Evolutionary conservation across 2,329 filamentous ascomycete genomes (phyloP).

Genomic region (Nigrograna mackinnonii): DNA sequence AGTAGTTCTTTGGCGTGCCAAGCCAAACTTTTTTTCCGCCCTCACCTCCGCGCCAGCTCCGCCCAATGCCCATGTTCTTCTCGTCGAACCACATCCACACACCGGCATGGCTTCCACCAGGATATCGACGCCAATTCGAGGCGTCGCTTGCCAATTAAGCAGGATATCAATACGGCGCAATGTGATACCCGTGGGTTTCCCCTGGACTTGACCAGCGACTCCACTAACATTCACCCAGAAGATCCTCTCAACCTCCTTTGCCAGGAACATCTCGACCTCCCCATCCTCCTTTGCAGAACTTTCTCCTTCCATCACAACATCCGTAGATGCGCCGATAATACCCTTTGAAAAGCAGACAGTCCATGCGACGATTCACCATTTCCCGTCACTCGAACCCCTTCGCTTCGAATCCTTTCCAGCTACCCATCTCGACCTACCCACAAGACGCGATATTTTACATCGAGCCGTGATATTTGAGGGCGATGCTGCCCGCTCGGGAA

Average conservation of each 20-base stretch:
- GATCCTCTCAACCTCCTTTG: conserved; percentile 23
- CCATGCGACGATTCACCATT: conserved; percentile 83
- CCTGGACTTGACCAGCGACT: conserved; percentile 35
- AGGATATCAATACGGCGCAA: conserved; percentile 29
- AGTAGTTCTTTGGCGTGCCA: conserved; percentile 1
- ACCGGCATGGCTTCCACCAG: conserved; percentile 45
- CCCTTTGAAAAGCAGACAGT: conserved; percentile 56
- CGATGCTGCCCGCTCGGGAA: conserved; percentile 78
- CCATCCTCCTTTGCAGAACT: conserved; percentile 61
- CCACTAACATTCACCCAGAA: conserved; percentile 26
- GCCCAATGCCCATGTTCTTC: conserved; percentile 17
- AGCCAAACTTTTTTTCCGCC: conserved; percentile 16
- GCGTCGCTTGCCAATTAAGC: conserved; percentile 32
- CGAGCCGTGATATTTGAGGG: conserved; percentile 91
- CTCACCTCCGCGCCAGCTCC: conserved; percentile 33
- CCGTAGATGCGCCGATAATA: conserved; percentile 39
- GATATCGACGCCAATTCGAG: conserved; percentile 40
- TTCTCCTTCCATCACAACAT: conserved; percentile 51
- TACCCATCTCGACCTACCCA: conserved; percentile 82
- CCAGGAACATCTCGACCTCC: conserved; percentile 43
- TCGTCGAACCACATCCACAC: conserved; percentile 19
- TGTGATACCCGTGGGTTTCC: conserved; percentile 49
- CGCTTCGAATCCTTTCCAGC: conserved; percentile 76
- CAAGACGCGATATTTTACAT: conserved; percentile 90
- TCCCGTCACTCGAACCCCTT: conserved; percentile 85